These are phyloP conservation scores for Lichtheimia ramosa DNA, from an alignment of 371 early-diverging fungal species.

Conservation along the genomic window DNA sequence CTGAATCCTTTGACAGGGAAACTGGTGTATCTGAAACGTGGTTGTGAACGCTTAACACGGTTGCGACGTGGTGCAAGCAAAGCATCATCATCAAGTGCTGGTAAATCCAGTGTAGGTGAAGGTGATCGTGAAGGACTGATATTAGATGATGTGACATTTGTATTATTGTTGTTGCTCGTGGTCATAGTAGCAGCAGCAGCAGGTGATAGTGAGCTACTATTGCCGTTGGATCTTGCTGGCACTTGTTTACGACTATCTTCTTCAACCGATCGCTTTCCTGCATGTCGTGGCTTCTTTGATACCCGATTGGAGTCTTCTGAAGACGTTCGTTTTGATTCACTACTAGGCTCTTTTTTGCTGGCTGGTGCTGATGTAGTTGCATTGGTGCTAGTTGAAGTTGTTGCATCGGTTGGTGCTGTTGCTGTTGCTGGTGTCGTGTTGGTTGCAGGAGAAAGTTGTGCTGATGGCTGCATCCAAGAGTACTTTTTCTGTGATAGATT, in stretches of 20 bases:
- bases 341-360: neutral
- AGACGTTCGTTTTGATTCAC: neutral
- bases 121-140: neutral
- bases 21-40: constrained; percentile 46
- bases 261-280: neutral
- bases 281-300: constrained; percentile 6
- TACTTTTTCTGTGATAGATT: constrained; percentile 52
- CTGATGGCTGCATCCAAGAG: constrained; percentile 50
- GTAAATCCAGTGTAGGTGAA: constrained; percentile 1
- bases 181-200: neutral
- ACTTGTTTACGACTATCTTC: too few species aligned
- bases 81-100: too few species aligned
- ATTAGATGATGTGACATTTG: neutral
- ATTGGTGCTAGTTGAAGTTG: neutral
- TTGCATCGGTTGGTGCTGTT: neutral
- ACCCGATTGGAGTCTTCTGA: neutral
- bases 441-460: neutral
- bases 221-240: too few species aligned
- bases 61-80: too few species aligned
- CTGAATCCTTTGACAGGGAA: constrained; percentile 51
- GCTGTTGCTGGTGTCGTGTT: constrained; percentile 3
- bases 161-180: neutral
- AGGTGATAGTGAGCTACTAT: neutral
- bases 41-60: constrained; percentile 17
- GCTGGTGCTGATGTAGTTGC: neutral